These are phyloP conservation scores for Fomitiporia mediterranea DNA, from an alignment of 1,284 basidiomycete species.

Conservation along the genomic window DNA sequence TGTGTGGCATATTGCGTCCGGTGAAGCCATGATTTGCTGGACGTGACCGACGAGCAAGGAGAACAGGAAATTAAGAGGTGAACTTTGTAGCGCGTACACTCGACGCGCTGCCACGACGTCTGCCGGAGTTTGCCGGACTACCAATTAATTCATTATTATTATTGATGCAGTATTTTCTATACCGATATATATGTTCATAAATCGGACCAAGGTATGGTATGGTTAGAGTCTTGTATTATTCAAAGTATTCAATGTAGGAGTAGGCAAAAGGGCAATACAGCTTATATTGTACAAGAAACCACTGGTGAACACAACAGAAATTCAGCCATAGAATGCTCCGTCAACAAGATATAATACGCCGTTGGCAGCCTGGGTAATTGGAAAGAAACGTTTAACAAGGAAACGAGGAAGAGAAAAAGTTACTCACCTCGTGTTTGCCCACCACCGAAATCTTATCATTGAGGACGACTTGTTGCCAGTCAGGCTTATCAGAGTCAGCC, in stretches of 20 bases:
- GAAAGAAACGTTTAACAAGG: constrained; percentile 9
- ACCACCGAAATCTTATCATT: constrained; percentile 50
- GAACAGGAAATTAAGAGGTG: neutral
- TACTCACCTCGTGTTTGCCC: constrained; percentile 52
- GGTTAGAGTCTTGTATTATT: no score
- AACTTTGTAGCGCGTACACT: neutral
- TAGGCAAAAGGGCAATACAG: no score
- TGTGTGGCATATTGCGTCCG: constrained; percentile 75
- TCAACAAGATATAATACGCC: constrained; percentile 71
- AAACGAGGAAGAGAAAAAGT: neutral
- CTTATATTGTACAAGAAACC: no score
- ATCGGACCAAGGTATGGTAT: no score
- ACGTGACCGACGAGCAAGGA: constrained; percentile 2
- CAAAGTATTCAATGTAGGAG: no score
- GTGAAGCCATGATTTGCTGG: constrained; percentile 23
- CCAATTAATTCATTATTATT: no score
- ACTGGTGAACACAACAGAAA: no score
- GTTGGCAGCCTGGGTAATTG: constrained; percentile 49
- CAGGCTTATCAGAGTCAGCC: constrained; percentile 35
- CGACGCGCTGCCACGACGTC: constrained; percentile 4
- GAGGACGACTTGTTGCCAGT: constrained; percentile 54
- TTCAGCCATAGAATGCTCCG: constrained; percentile 41
- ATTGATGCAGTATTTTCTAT: no score
- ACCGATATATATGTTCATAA: no score
- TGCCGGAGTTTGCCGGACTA: neutral